These are phyloP conservation scores for Lactifluus hygrophoroides DNA, from an alignment of 768 basidiomycete genomes.

Conservation along the genomic window DNA sequence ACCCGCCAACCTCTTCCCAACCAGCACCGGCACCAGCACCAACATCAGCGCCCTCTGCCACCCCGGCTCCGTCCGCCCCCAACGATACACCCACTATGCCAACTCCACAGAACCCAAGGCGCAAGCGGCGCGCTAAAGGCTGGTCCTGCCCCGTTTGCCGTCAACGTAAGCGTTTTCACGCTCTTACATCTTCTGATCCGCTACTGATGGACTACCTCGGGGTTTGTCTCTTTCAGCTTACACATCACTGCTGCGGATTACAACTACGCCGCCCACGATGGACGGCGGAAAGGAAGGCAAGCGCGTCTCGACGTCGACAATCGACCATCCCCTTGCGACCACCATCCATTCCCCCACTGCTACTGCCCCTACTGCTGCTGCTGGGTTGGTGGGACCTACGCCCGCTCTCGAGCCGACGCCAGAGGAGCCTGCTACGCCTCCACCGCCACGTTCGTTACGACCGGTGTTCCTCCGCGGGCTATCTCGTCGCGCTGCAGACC, in stretches of 20 bases:
- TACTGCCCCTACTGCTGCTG: neutral
- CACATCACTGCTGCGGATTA: conserved; percentile 38
- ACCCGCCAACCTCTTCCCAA: neutral
- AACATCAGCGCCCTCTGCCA: conserved; percentile 11
- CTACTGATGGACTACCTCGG: neutral
- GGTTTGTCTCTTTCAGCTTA: conserved; percentile 28
- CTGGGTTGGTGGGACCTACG: neutral
- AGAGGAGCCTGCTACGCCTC: neutral
- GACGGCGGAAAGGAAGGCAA: conserved; percentile 18
- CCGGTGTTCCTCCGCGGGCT: conserved; percentile 10
- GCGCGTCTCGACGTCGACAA: conserved; percentile 20
- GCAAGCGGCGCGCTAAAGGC: conserved; percentile 91
- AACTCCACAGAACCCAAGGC: conserved; percentile 38
- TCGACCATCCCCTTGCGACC: conserved; percentile 10
- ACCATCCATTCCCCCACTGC: no score
- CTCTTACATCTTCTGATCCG: neutral
- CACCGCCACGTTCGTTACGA: conserved; percentile 3
- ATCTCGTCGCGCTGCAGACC: conserved; percentile 4
- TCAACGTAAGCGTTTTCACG: conserved; percentile 59
- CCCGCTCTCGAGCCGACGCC: neutral
- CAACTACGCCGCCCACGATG: conserved; percentile 25
- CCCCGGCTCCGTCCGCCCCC: conserved; percentile 15
- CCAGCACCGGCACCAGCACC: neutral
- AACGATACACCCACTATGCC: conserved; percentile 9
- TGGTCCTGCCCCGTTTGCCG: conserved; percentile 97